Evolutionary conservation across 192 early-diverging fungal genomes (phyloP), one percentile per base, ranked within the genome.

Genomic region (Physocladia obscura): DNA sequence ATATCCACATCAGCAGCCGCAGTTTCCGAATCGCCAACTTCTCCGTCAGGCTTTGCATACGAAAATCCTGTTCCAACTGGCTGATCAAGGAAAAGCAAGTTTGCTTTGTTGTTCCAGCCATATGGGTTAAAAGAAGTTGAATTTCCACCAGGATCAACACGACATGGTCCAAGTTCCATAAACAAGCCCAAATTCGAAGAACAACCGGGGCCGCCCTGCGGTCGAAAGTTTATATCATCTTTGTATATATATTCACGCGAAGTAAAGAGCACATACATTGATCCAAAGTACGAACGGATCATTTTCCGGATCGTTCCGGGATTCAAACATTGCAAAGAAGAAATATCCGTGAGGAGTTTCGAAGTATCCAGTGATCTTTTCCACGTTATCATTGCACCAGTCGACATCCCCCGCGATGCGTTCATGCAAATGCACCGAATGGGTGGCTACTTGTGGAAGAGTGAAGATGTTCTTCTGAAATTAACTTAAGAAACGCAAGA

Each of bases 91-190:
- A 73, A 73, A 38, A 73, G 24, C 13, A 82, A 26, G 56, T 93
- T 94, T 2, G 97, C 93, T 75, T 93, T 82, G 51, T 88, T 89
- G 79, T 96, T 94, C 97, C 97, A 99, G 5, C 88, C 90, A 64
- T 90, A 77, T 49, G 81, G 74, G 81, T 98, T 93, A 64, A 62
- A 69, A 57, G 77, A 74, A 0, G 92, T 88, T 54, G 67, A 67
- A 57, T 84, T 76, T 29, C 93, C 94, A 44, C 89, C 87, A 50
- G 84, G 79, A 63, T 90, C 87, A 26, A 95, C 90, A 26, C 84
- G 82, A 74, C 96, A 98, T 21, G 96, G 94, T 6, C 91, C 91
- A 57, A 91, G 84, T 64, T 92, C 91, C 79, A 89, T 88, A 64
- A 91, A 81, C 27, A 91, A 82, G 35, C 89, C 91, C 5, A 88